Percentiles rank a stretch among this genome's conserved stretches.
Evolutionary conservation across 2,329 filamentous ascomycete genomes (phyloP).

Genomic region (Coniochaeta sp.): DNA sequence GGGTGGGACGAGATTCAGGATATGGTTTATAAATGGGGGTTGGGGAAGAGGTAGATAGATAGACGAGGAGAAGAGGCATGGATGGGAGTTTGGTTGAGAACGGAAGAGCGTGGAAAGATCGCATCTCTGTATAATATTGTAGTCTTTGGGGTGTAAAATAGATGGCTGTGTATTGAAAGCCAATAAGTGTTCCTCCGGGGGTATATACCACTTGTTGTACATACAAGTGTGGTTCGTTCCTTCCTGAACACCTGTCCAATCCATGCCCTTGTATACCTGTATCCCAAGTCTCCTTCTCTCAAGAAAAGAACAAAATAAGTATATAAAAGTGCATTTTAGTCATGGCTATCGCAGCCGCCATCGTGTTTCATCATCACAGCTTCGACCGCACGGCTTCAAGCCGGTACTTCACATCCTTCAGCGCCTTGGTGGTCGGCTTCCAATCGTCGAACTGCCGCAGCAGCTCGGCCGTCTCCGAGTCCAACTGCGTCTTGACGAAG

Average conservation of each 20-base stretch:
- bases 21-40: constrained; percentile 72
- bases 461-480: constrained; percentile 68
- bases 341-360: no score
- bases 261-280: neutral
- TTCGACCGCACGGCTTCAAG: constrained; percentile 88
- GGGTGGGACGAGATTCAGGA: constrained; percentile 88
- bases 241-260: neutral
- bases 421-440: constrained; percentile 81
- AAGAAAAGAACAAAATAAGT: neutral
- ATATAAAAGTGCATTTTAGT: no score
- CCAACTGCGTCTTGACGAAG: constrained; percentile 74
- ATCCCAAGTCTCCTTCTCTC: neutral
- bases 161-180: neutral
- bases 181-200: neutral
- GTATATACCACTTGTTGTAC: neutral
- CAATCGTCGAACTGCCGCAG: constrained; percentile 88
- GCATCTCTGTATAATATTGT: neutral
- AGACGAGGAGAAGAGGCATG: neutral
- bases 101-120: neutral
- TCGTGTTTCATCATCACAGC: constrained; percentile 36
- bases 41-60: constrained; percentile 51
- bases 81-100: neutral
- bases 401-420: constrained; percentile 94
- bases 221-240: neutral
- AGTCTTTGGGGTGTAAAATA: no score